phyloP scores from a whole-genome alignment of 2,329 filamentous ascomycete species.

The Epichloe hybrida region DNA sequence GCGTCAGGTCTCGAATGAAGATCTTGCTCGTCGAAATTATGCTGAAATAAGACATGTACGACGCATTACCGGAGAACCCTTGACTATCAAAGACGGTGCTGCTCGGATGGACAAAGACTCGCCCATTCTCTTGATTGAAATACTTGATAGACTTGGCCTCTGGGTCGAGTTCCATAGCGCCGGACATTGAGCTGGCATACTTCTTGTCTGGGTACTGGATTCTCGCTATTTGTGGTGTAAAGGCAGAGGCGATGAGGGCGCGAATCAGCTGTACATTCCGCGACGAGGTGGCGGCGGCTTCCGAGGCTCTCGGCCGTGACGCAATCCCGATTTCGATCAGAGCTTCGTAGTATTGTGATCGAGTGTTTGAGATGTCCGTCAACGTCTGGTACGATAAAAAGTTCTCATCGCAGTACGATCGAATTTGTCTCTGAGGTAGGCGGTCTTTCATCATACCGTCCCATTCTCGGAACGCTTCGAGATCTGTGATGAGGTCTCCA shows the following conservation, averaged over 20 bases:
- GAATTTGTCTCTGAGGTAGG: conserved; percentile 47
- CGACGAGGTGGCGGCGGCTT: conserved; percentile 16
- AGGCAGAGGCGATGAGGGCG: conserved; percentile 58
- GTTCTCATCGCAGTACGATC: conserved; percentile 70
- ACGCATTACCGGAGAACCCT: conserved; percentile 57
- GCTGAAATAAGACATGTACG: conserved; percentile 79
- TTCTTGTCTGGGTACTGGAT: conserved; percentile 95
- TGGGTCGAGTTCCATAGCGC: conserved; percentile 83
- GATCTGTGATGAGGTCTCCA: conserved; percentile 79
- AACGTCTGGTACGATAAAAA: conserved; percentile 76
- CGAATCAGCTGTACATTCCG: conserved; percentile 42
- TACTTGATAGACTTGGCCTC: conserved; percentile 88
- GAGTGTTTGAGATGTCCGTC: conserved; percentile 76
- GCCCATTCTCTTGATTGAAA: conserved; percentile 70
- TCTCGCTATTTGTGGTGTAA: conserved; percentile 75
- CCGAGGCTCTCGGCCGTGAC: conserved; percentile 22
- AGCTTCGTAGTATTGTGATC: conserved; percentile 72
- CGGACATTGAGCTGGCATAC: conserved; percentile 74
- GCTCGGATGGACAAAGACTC: conserved; percentile 86
- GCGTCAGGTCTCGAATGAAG: conserved; percentile 82
- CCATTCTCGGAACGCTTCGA: conserved; percentile 77
- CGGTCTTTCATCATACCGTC: conserved; percentile 47
- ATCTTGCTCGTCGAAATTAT: conserved; percentile 89
- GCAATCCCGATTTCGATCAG: conserved; percentile 78
- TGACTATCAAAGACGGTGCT: conserved; percentile 78